Evolutionary conservation across 1,139 yeast genomes (phyloP).

Genomic region (Lodderomyces theae): DNA sequence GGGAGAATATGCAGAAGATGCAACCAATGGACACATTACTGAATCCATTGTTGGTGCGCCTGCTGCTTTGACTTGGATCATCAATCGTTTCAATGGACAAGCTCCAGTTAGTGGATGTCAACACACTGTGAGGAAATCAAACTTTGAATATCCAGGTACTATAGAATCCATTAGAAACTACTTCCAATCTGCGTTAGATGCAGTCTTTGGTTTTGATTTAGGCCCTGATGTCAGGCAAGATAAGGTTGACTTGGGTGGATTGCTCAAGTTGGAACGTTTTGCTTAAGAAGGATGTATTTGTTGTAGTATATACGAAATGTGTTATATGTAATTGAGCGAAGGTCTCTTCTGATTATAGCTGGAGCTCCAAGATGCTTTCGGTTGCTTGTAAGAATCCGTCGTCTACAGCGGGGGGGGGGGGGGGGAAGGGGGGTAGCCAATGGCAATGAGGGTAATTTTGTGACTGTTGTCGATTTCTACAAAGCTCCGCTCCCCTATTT

Average conservation of each 20-base stretch:
- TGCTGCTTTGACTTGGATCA: slow-evolving; percentile 30
- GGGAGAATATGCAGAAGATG: slow-evolving; percentile 26
- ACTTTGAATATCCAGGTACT: slow-evolving; percentile 22
- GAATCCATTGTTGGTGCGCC: slow-evolving; percentile 28
- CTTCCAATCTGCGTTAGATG: slow-evolving; percentile 5
- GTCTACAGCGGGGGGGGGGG: no score
- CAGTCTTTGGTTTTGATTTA: slow-evolving; percentile 5
- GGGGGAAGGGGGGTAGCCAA: no score
- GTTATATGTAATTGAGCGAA: no score
- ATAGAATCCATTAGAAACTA: slow-evolving; percentile 6
- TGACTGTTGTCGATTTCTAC: no score
- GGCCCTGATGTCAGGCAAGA: slow-evolving; percentile 5
- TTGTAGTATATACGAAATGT: slow-evolving; percentile 1
- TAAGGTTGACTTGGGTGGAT: neutral
- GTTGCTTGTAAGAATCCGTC: no score
- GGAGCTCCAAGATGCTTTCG: no score
- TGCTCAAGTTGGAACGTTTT: neutral
- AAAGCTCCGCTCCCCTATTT: no score
- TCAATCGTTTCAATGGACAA: slow-evolving; percentile 20
- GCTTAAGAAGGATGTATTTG: neutral
- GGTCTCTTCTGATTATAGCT: no score
- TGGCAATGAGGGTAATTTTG: no score
- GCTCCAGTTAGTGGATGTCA: slow-evolving; percentile 29
- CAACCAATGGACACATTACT: slow-evolving; percentile 26
- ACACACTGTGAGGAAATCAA: slow-evolving; percentile 20